phyloP scores from a whole-genome alignment of 345 rosid species.

The Eucalyptus guilfoylei region DNA sequence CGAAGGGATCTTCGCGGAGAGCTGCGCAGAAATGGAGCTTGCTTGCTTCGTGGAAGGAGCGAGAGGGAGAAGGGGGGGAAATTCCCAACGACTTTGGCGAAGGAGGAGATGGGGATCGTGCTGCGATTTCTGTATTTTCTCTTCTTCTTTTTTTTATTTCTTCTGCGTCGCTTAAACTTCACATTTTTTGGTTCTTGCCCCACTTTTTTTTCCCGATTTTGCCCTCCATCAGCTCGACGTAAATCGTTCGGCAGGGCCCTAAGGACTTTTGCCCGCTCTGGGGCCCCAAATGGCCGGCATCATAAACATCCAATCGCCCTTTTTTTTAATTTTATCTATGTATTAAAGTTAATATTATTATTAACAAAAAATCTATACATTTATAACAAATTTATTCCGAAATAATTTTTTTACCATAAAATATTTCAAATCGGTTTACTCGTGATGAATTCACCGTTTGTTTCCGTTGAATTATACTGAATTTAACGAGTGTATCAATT shows the following conservation, averaged over 20 bases:
- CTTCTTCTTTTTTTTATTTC: neutral
- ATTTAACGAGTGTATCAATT: too few relatives aligned
- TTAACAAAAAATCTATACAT: too few relatives aligned
- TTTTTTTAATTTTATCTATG: too few relatives aligned
- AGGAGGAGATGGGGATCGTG: neutral
- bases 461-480: too few relatives aligned
- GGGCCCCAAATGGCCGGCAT: neutral
- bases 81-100: neutral
- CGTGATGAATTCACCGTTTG: fast-evolving
- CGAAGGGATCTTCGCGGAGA: neutral
- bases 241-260: neutral
- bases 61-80: neutral
- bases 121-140: neutral
- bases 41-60: neutral
- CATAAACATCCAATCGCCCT: neutral
- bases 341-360: too few relatives aligned
- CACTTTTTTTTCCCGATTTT: neutral
- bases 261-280: neutral
- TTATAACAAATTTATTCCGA: too few relatives aligned
- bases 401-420: too few relatives aligned
- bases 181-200: neutral
- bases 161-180: neutral
- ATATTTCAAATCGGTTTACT: too few relatives aligned
- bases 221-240: neutral
- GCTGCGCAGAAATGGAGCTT: too few relatives aligned